Evolutionary conservation across 169 alveolate species (phyloP).

Genomic region (Plasmodium malariae): DNA sequence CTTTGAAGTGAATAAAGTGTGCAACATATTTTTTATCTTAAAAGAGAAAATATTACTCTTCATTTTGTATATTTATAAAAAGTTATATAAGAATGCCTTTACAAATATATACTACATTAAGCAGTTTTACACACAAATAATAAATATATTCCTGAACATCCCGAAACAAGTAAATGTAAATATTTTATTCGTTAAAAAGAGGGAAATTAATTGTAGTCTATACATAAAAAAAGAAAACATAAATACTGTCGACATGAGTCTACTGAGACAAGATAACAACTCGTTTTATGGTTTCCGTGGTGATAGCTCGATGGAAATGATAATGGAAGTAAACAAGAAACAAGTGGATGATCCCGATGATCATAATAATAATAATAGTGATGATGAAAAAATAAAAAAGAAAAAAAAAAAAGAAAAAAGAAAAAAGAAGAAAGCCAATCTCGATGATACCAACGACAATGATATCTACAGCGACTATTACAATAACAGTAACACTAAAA

Average conservation of each 20-base stretch:
- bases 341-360: neutral
- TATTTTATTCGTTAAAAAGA: slow-evolving; percentile 2
- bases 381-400: neutral
- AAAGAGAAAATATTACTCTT: slow-evolving; percentile 18
- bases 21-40: slow-evolving; percentile 7
- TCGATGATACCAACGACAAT: too few relatives aligned
- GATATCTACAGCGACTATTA: too few relatives aligned
- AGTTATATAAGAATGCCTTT: neutral
- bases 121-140: slow-evolving; percentile 16
- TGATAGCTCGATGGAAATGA: neutral
- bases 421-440: slow-evolving; percentile 19
- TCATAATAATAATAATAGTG: neutral
- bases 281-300: neutral
- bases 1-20: neutral
- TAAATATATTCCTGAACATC: slow-evolving; percentile 19
- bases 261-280: too few relatives aligned
- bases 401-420: slow-evolving; percentile 4
- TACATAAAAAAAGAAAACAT: slow-evolving; percentile 10
- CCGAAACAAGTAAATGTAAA: slow-evolving; percentile 12
- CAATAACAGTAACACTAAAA: too few relatives aligned
- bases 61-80: slow-evolving; percentile 11
- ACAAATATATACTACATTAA: slow-evolving; percentile 16
- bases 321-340: neutral
- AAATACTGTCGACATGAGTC: too few relatives aligned
- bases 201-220: slow-evolving; percentile 23